phyloP scores from a whole-genome alignment of 2,329 filamentous ascomycete genomes.

The Sphaerulina vaccinii region DNA sequence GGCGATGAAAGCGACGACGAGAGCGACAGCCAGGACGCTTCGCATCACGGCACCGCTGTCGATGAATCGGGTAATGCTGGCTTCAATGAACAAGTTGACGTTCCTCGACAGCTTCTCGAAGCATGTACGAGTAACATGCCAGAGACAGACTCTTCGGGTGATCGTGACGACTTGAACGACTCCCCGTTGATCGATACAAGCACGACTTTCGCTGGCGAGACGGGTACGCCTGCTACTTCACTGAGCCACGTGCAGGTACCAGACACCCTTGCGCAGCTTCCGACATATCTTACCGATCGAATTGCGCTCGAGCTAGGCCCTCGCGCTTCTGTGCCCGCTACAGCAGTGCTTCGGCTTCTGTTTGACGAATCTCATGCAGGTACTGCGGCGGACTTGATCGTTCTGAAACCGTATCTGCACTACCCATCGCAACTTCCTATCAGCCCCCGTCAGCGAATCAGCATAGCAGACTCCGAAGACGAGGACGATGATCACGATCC shows the following conservation, averaged over 20 bases:
- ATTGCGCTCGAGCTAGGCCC: conserved; percentile 3
- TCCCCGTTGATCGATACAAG: background rate
- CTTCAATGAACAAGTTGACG: background rate
- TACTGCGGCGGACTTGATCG: background rate
- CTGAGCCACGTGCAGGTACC: background rate
- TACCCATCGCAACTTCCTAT: background rate
- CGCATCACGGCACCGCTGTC: background rate
- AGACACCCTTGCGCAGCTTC: background rate
- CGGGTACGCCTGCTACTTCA: background rate
- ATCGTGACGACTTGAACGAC: background rate
- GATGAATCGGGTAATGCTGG: too few relatives aligned
- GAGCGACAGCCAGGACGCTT: background rate
- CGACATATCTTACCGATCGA: conserved; percentile 14
- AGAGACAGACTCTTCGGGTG: background rate
- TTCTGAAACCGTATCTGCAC: conserved; percentile 16
- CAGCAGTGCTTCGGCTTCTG: conserved; percentile 1
- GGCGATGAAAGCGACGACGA: background rate
- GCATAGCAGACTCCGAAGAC: background rate
- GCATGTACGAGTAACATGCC: conserved; percentile 2
- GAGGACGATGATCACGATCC: background rate
- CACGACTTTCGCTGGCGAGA: background rate
- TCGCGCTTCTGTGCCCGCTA: conserved; percentile 1
- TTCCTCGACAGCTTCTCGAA: background rate
- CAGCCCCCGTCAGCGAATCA: background rate
- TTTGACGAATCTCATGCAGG: conserved; percentile 5